Base-by-base conservation (phyloP, 2,329 filamentous ascomycete species). In the Apiospora phragmitis region DNA sequence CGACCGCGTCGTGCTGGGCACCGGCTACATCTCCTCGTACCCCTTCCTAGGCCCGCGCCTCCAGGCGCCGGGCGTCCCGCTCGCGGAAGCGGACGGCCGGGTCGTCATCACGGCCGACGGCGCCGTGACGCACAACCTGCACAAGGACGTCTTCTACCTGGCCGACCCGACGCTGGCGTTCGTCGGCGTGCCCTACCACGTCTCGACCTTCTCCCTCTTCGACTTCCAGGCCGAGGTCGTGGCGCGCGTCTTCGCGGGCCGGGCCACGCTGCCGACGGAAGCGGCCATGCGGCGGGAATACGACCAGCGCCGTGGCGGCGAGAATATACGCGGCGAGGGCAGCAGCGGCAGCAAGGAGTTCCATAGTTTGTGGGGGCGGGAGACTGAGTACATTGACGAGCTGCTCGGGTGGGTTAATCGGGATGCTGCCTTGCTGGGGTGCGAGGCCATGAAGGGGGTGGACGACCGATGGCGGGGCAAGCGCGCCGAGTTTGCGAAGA, bases 101-200 rank as follows among this genome's bases (percentile, higher is more conserved):
- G 79, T 89, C 0, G 81, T 94, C 0, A 87, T 93, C 5, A 93
- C 88, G 0, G 79, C 84, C 0, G 89, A 92, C 62, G 91, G 91
- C 1, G 85, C 84, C 16, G 88, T 90, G 77, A 82, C 85, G 4
- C 91, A 93, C 75, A 93, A 93, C 73, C 81, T 93, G 1, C 89
- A 93, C 81, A 89, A 89, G 71, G 91, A 93, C 76, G 90, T 93
- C 18, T 93, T 92, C 76, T 93, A 92, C 79, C 92, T 92, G 59
- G 85, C 86, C 0, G 90, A 93, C 71, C 90, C 91, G 0, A 87
- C 88, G 0, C 81, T 93, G 0, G 81, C 84, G 0, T 93, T 93
- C 72, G 82, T 93, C 24, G 91, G 91, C 0, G 87, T 91, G 0
- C 90, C 89, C 0, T 92, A 89, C 75, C 88, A 91, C 75, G 88